A percentile compares a stretch with the other conserved stretches of the same genome.
These are phyloP conservation scores for Ustilago crameri DNA, from an alignment of 1,284 basidiomycete species.

Conservation along the genomic window DNA sequence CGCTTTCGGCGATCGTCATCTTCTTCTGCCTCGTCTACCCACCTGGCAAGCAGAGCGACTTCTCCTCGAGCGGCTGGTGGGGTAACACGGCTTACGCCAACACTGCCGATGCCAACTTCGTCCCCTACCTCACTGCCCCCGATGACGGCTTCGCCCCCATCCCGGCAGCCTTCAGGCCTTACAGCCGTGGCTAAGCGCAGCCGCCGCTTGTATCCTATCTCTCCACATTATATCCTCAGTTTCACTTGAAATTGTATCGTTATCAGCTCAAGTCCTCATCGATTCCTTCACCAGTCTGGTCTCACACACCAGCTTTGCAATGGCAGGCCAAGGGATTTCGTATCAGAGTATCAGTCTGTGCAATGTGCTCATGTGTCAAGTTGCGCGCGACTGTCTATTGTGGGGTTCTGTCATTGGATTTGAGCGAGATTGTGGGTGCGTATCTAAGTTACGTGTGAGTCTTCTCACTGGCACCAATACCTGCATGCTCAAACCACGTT, in stretches of 20 bases:
- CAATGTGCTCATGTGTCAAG: too few species aligned
- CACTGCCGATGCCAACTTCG: constrained; percentile 38
- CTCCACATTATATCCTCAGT: too few species aligned
- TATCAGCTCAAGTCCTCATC: neutral
- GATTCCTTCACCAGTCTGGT: neutral
- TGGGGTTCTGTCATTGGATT: too few species aligned
- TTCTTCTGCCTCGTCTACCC: constrained; percentile 53
- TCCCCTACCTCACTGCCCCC: constrained; percentile 22
- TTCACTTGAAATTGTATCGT: too few species aligned
- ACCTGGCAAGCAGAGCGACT: constrained; percentile 32
- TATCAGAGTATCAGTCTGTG: too few species aligned
- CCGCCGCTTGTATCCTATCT: too few species aligned
- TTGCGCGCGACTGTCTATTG: too few species aligned
- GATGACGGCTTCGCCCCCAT: constrained; percentile 27
- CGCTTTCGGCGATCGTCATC: constrained; percentile 55
- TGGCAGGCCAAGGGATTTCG: too few species aligned
- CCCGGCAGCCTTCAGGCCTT: constrained; percentile 29
- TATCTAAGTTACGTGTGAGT: too few species aligned
- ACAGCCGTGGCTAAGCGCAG: constrained; percentile 6
- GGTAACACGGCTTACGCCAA: constrained; percentile 60
- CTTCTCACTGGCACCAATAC: neutral
- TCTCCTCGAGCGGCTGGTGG: constrained; percentile 52
- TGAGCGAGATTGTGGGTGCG: too few species aligned
- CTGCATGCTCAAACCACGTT: neutral
- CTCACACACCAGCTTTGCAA: too few species aligned